Conservation (phyloP, 352 stramenopile species). For the Phytophthora pluvialis region DNA sequence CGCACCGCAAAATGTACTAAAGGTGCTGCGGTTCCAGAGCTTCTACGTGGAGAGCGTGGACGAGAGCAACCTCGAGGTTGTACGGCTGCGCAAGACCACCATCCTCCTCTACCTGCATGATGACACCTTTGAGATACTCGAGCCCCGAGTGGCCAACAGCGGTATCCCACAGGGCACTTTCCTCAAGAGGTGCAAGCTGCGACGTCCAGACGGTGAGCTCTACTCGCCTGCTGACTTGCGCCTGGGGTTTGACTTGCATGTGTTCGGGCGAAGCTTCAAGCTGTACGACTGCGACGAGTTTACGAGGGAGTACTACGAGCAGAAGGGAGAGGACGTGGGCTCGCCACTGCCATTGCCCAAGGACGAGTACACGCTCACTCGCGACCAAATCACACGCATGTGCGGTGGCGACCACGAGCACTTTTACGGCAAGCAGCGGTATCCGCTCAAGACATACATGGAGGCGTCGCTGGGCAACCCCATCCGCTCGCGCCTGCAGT, state of each 20-base stretch:
- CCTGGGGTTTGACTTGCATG: constrained; percentile 72
- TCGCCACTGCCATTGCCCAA: constrained; percentile 67
- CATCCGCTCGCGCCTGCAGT: constrained; percentile 65
- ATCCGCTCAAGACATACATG: constrained; percentile 88
- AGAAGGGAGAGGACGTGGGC: constrained; percentile 51
- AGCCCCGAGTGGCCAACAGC: constrained; percentile 81
- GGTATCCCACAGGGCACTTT: constrained; percentile 90
- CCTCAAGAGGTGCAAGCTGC: constrained; percentile 77
- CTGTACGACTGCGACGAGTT: constrained; percentile 80
- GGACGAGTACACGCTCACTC: constrained; percentile 83
- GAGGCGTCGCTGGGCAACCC: constrained; percentile 82
- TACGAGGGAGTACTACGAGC: constrained; percentile 69
- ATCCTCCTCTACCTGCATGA: constrained; percentile 87
- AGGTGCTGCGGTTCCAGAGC: constrained; percentile 86
- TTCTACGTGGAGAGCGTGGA: constrained; percentile 88
- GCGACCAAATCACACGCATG: constrained; percentile 78
- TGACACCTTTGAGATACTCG: constrained; percentile 91
- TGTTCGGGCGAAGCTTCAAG: constrained; percentile 82
- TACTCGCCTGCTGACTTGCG: constrained; percentile 64
- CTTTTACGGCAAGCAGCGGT: constrained; percentile 80
- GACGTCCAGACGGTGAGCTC: constrained; percentile 58
- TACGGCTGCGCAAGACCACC: constrained; percentile 76
- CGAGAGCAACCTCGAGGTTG: constrained; percentile 82
- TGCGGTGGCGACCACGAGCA: constrained; percentile 72
- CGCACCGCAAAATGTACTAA: constrained; percentile 77